A percentile compares a stretch with the other conserved stretches of the same genome.
These are phyloP conservation scores for Coemansia sp. DNA, from an alignment of 192 early-diverging fungal genomes.

Conservation along the genomic window DNA sequence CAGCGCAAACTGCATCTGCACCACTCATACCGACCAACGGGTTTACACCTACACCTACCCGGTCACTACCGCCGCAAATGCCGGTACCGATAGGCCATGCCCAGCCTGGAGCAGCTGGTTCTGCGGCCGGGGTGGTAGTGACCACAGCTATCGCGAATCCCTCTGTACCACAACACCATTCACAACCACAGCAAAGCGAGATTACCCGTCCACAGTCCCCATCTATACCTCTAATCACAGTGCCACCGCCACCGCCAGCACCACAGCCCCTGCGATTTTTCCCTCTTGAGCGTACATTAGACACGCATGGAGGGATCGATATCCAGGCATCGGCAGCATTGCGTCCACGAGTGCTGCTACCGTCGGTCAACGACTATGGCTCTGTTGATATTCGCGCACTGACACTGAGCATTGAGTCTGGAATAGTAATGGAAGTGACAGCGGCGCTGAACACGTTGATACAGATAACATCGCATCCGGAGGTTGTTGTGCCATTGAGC, in stretches of 20 bases:
- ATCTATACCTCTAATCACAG: conserved; percentile 15
- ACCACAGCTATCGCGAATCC: neutral
- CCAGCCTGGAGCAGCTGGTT: conserved; percentile 8
- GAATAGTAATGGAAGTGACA: conserved; percentile 69
- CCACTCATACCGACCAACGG: conserved; percentile 19
- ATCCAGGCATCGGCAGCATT: conserved; percentile 60
- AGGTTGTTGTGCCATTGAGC: conserved; percentile 53
- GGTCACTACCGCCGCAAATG: conserved; percentile 8
- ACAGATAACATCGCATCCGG: conserved; percentile 55
- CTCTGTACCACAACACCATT: neutral
- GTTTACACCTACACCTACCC: conserved; percentile 1
- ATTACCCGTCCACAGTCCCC: conserved; percentile 1
- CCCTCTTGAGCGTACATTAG: conserved; percentile 60
- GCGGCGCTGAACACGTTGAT: conserved; percentile 74
- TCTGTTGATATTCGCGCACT: conserved; percentile 72
- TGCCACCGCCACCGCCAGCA: conserved; percentile 29
- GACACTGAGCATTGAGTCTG: conserved; percentile 76
- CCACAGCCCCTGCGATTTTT: conserved; percentile 34
- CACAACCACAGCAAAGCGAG: neutral
- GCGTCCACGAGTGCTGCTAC: conserved; percentile 54
- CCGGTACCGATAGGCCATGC: neutral
- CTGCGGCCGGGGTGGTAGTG: conserved; percentile 2
- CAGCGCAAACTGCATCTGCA: neutral
- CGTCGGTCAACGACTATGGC: conserved; percentile 54
- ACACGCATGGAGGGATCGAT: conserved; percentile 77